Evolutionary conservation across 2,329 filamentous ascomycete genomes (phyloP).

Genomic region (Plectosphaerella sp.): DNA sequence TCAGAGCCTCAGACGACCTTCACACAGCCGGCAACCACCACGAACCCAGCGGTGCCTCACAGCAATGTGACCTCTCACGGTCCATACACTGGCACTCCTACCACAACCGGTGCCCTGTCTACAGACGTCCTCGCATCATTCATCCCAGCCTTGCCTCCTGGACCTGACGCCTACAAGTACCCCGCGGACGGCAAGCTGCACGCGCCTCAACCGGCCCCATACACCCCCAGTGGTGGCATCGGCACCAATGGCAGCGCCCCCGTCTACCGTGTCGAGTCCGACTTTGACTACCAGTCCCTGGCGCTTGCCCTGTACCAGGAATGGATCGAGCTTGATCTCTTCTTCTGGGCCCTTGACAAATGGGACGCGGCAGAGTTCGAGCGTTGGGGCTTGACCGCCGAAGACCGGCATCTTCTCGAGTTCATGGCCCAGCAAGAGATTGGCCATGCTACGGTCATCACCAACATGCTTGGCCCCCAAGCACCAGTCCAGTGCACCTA

Average conservation of each 20-base stretch:
- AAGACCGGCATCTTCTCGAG: slow-evolving; percentile 66
- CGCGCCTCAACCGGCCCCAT: slow-evolving; percentile 65
- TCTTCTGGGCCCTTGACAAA: slow-evolving; percentile 68
- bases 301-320: slow-evolving; percentile 74
- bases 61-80: slow-evolving; percentile 64
- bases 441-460: slow-evolving; percentile 72
- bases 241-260: slow-evolving; percentile 75
- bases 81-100: slow-evolving; percentile 59
- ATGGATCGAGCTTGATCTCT: slow-evolving; percentile 80
- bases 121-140: slow-evolving; percentile 52
- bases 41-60: slow-evolving; percentile 24
- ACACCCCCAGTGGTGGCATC: slow-evolving; percentile 66
- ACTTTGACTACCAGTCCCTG: slow-evolving; percentile 80
- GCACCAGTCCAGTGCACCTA: slow-evolving; percentile 75
- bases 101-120: slow-evolving; percentile 64
- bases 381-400: slow-evolving; percentile 60
- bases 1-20: slow-evolving; percentile 30
- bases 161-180: slow-evolving; percentile 62
- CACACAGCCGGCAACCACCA: slow-evolving; percentile 20
- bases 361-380: slow-evolving; percentile 69
- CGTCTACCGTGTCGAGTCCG: slow-evolving; percentile 72
- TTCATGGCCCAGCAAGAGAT: slow-evolving; percentile 76
- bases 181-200: slow-evolving; percentile 67
- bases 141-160: slow-evolving; percentile 53
- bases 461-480: slow-evolving; percentile 68